Evolutionary conservation across 805 yeast genomes (phyloP).

Genomic region (Wickerhamomyces ciferrii): DNA sequence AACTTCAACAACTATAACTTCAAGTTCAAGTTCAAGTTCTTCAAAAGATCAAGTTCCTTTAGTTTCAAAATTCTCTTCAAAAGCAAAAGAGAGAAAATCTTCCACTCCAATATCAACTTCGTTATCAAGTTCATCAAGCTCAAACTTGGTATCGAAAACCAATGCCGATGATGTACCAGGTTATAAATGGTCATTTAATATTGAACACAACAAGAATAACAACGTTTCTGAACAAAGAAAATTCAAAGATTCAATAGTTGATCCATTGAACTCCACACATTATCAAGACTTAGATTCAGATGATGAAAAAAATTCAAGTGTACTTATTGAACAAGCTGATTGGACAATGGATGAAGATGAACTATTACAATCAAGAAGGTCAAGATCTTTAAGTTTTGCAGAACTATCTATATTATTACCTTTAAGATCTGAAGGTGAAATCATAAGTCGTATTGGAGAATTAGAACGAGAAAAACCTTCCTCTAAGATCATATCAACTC

Average conservation of each 20-base stretch:
- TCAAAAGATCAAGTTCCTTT: not conserved
- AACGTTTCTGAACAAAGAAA: not conserved
- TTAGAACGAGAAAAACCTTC: conserved; percentile 24
- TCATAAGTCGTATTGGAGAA: conserved; percentile 52
- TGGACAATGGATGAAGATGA: conserved; percentile 72
- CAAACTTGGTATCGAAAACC: not conserved
- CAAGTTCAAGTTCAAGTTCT: not conserved
- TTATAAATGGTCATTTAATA: not conserved
- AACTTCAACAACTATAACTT: not conserved
- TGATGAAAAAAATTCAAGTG: not conserved
- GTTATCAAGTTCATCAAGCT: not conserved
- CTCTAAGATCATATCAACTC: not conserved
- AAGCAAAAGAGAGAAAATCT: not conserved
- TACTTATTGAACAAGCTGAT: conserved; percentile 3
- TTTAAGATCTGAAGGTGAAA: conserved; percentile 68
- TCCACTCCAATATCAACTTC: not conserved
- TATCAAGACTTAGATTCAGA: not conserved
- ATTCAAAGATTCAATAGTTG: not conserved
- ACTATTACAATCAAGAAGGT: conserved; percentile 44
- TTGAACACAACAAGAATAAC: too few relatives aligned
- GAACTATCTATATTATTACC: conserved; percentile 74
- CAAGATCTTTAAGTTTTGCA: conserved; percentile 58
- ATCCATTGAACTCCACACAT: not conserved
- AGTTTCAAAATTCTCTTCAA: not conserved
- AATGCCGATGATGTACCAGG: not conserved